phyloP scores from a whole-genome alignment of 129 eudicot species.

The Centella asiatica region DNA sequence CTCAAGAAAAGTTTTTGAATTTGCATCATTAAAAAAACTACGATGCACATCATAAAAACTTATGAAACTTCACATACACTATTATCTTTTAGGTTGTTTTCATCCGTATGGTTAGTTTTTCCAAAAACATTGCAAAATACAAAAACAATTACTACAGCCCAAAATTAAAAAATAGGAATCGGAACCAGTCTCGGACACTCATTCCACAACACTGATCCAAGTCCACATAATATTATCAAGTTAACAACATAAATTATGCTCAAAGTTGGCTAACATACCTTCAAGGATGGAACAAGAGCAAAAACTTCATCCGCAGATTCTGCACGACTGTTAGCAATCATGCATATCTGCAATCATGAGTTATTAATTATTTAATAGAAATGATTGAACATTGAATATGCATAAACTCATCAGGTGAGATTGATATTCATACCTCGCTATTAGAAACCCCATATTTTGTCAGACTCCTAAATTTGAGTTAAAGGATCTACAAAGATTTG shows the following conservation, averaged over 20 bases:
- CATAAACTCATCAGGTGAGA: neutral
- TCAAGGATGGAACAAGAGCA: constrained; percentile 70
- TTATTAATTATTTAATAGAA: neutral
- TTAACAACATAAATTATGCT: neutral
- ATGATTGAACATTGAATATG: neutral
- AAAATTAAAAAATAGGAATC: too few species aligned
- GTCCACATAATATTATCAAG: too few species aligned
- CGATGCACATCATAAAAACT: too few species aligned
- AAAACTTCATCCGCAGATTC: constrained; percentile 65
- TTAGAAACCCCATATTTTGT: constrained; percentile 62
- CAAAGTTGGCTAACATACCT: constrained; percentile 37
- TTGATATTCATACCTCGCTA: constrained; percentile 49
- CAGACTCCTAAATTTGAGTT: constrained; percentile 57
- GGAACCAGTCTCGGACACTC: too few species aligned
- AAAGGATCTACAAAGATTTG: constrained; percentile 23
- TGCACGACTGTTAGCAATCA: constrained; percentile 62
- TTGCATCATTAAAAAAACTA: too few species aligned
- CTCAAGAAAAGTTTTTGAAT: too few species aligned
- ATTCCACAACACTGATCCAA: too few species aligned
- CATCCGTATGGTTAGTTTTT: too few species aligned
- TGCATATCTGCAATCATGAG: constrained; percentile 47
- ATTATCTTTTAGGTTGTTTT: too few species aligned
- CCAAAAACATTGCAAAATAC: too few species aligned
- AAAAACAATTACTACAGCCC: too few species aligned
- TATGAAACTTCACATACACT: too few species aligned